Evolutionary conservation across 176 grass and related monocot genomes (phyloP).

Genomic region (Tillandsia leiboldiana): DNA sequence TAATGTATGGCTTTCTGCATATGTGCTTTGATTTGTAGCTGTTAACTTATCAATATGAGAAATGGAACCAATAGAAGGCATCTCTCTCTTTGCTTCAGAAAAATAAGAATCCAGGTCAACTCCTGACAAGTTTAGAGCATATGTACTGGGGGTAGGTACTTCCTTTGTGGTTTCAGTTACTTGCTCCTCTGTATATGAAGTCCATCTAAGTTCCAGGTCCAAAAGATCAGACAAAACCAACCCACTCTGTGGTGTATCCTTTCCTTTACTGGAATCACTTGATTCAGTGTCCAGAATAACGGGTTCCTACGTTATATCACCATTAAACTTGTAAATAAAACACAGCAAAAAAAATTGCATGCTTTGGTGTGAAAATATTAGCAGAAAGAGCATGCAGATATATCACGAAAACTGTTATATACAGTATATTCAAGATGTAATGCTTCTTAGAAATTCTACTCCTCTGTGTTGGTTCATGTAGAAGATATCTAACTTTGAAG

Average conservation of each 20-base stretch:
- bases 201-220: conserved; percentile 54
- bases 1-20: conserved; percentile 22
- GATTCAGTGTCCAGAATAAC: conserved; percentile 58
- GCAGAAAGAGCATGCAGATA: conserved; percentile 1
- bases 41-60: conserved; percentile 19
- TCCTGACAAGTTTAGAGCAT: conserved; percentile 36
- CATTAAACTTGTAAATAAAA: not conserved
- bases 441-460: no score
- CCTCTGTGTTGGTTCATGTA: no score
- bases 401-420: not conserved
- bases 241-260: conserved; percentile 39
- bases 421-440: no score
- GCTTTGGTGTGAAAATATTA: conserved; percentile 17
- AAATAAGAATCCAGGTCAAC: conserved; percentile 54
- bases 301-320: conserved; percentile 48
- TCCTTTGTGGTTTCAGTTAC: conserved; percentile 11
- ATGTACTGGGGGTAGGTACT: conserved; percentile 26
- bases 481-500: no score
- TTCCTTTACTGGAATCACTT: conserved; percentile 43
- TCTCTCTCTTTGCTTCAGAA: conserved; percentile 42
- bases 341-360: not conserved
- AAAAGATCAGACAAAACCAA: conserved; percentile 71
- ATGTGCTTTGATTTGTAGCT: conserved; percentile 19
- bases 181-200: conserved; percentile 34
- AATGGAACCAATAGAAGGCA: conserved; percentile 15